These are phyloP conservation scores for Penicillium sp. DNA, from an alignment of 2,329 filamentous ascomycete genomes.

Conservation along the genomic window DNA sequence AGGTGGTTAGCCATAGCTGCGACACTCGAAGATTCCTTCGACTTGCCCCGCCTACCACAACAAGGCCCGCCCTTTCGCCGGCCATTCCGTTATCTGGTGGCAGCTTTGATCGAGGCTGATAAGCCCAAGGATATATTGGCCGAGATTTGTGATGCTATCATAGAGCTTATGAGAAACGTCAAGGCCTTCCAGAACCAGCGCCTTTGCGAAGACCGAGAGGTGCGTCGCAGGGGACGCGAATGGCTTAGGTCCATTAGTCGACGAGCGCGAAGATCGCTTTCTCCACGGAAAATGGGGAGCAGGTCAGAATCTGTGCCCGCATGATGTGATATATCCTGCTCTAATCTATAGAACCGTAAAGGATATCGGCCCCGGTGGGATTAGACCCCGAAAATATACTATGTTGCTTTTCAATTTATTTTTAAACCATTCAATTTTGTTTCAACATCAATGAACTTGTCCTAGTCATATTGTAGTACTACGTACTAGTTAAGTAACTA, in stretches of 20 bases:
- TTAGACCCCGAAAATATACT: background rate
- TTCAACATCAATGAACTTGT: background rate
- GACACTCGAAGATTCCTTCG: background rate
- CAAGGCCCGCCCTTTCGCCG: conserved; percentile 6
- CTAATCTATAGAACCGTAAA: background rate
- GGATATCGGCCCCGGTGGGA: background rate
- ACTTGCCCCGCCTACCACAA: background rate
- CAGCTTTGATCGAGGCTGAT: conserved; percentile 2
- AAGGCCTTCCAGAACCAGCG: conserved; percentile 4
- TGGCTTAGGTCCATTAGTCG: conserved; percentile 5
- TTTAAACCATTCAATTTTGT: background rate
- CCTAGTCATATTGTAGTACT: background rate
- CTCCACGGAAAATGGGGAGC: background rate
- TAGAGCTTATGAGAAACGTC: background rate
- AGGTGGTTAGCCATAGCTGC: background rate
- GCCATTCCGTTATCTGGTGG: conserved; percentile 5
- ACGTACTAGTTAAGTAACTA: no score
- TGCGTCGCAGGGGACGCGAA: conserved; percentile 1
- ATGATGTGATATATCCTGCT: background rate
- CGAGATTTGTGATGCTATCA: background rate
- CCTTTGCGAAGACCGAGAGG: background rate
- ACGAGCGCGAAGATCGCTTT: background rate
- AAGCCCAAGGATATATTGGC: background rate
- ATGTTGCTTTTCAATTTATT: background rate
- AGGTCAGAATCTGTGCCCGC: conserved; percentile 1